Base-by-base conservation (phyloP, 305 asterid species). In the Vinca major region DNA sequence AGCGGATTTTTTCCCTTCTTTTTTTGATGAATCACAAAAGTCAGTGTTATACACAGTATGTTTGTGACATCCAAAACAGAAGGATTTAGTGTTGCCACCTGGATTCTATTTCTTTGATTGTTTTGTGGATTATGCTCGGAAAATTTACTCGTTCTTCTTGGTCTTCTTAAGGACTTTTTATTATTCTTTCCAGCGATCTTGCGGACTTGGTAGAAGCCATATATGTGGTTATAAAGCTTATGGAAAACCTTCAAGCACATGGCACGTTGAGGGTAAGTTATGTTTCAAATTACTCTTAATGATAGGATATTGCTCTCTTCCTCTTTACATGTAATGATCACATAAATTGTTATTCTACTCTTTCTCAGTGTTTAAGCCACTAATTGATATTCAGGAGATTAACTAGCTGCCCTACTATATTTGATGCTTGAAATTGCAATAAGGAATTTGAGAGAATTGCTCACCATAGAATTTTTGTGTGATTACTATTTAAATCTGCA, bases 181-280 rank as follows among this genome's bases (percentile, higher is more conserved):
- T 64, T 55, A 19, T 80, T 84, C 55, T 81, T 74, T 73, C 67
- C 84, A 93, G 99, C 77, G 91, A 94, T 84, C 96, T 94, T 79
- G 85, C 96, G 66, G 89, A 91, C 87, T 77, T 94, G 92, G 95
- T 89, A 80, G 99, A 94, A 78, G 81, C 84, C 41, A 75, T 89
- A 81, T 86, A 86, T 69, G 85, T 86, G 82, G 69, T 94, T 71
- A 53, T 91, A 70, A 88, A 91, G 76, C 90, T 91, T 52, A 78
- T 89, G 88, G 99, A 94, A 88, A 83, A 73, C 78, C 99, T 94
- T 81, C 91, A 91, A 84, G 78, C 83, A 56, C 88, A 84, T 74
- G 97, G 99, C 77, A 75, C 90, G 41, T 80, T 94, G 75, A 84
- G 97, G 95, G 99, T 94, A 86, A 70, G 69, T 70, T 57, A 77